These are phyloP conservation scores for Geotrichum klebahnii DNA, from an alignment of 1,139 yeast genomes.

Conservation along the genomic window DNA sequence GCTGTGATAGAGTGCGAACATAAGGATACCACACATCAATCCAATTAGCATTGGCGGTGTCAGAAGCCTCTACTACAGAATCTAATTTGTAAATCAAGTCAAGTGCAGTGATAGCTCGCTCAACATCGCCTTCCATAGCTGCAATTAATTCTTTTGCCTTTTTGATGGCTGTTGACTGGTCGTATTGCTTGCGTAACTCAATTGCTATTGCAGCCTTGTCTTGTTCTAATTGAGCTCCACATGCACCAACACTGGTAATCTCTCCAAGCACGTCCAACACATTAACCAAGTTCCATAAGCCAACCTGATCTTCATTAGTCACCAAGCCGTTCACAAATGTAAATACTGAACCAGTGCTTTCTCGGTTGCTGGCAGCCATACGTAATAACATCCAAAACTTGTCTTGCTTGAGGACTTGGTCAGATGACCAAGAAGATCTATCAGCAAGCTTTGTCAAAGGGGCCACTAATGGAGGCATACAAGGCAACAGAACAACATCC, in stretches of 20 bases:
- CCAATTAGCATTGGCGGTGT: constrained; percentile 19
- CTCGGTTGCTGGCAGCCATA: constrained; percentile 53
- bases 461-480: constrained; percentile 34
- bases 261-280: constrained; percentile 69
- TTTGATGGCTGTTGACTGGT: constrained; percentile 18
- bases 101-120: constrained; percentile 59
- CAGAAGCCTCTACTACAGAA: constrained; percentile 18
- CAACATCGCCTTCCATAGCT: constrained; percentile 45
- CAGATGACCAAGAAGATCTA: constrained; percentile 48
- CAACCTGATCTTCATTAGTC: constrained; percentile 27
- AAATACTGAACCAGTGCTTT: constrained; percentile 49
- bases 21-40: constrained; percentile 29
- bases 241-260: constrained; percentile 75
- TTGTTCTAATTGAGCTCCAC: constrained; percentile 74
- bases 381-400: constrained; percentile 64
- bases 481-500: constrained; percentile 23
- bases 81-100: constrained; percentile 32
- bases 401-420: constrained; percentile 27
- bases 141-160: constrained; percentile 22
- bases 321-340: constrained; percentile 49
- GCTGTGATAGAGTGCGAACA: constrained; percentile 69
- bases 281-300: constrained; percentile 30
- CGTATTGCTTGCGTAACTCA: constrained; percentile 19
- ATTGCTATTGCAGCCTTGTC: constrained; percentile 46
- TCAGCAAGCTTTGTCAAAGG: constrained; percentile 54